Percentiles rank a stretch among this genome's conserved stretches.
phyloP scores from a whole-genome alignment of 1,139 yeast species.

The Yamadazyma conglobata region DNA sequence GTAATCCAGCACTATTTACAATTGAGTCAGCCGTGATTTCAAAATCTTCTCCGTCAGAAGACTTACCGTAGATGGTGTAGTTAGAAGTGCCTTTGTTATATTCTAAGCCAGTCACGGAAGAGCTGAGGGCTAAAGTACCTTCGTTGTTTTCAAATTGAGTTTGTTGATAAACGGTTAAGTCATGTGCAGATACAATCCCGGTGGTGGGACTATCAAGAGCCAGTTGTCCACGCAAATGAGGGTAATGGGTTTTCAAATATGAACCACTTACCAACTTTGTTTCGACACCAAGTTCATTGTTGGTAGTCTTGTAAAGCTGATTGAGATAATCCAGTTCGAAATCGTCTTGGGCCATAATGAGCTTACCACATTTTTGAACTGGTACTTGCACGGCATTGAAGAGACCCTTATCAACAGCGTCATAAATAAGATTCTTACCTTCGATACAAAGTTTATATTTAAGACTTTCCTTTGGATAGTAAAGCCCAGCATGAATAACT shows the following conservation, averaged over 20 bases:
- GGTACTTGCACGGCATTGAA: constrained; percentile 42
- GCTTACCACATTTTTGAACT: constrained; percentile 69
- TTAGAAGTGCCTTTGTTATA: constrained; percentile 18
- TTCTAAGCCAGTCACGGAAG: constrained; percentile 49
- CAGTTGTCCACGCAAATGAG: constrained; percentile 57
- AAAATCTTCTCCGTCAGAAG: constrained; percentile 37
- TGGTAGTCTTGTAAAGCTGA: constrained; percentile 48
- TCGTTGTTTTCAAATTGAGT: constrained; percentile 51
- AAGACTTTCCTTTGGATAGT: constrained; percentile 67
- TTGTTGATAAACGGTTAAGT: constrained; percentile 57
- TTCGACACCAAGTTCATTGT: constrained; percentile 50
- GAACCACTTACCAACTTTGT: constrained; percentile 50
- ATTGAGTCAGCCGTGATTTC: constrained; percentile 54
- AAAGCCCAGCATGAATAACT: constrained; percentile 88
- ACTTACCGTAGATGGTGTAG: constrained; percentile 29
- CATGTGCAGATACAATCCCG: constrained; percentile 82
- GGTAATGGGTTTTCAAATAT: constrained; percentile 50
- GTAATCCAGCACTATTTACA: constrained; percentile 75
- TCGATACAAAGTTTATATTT: constrained; percentile 68
- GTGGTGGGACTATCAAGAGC: constrained; percentile 81
- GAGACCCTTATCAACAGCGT: constrained; percentile 37
- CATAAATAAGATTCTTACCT: constrained; percentile 69
- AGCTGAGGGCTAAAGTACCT: constrained; percentile 63
- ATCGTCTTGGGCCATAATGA: constrained; percentile 82
- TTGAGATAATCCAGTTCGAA: constrained; percentile 58